These are phyloP conservation scores for Backusella psychrophila DNA, from an alignment of 192 early-diverging fungal genomes.

Conservation along the genomic window DNA sequence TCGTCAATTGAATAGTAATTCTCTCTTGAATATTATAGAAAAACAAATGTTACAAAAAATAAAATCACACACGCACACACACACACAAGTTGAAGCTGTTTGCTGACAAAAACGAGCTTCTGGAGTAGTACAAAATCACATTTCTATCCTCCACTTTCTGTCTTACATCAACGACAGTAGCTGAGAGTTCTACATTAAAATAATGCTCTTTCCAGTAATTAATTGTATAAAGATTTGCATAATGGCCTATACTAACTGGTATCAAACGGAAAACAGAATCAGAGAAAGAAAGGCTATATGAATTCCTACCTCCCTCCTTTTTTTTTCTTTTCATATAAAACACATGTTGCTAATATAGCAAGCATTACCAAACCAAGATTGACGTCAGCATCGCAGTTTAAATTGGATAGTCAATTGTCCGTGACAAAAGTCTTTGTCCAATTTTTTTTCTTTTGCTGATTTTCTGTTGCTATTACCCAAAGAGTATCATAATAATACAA, in stretches of 20 bases:
- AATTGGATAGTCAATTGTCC: background rate
- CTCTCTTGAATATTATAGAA: background rate
- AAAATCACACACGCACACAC: too few species aligned
- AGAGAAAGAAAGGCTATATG: background rate
- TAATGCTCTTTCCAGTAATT: too few species aligned
- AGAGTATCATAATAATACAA: background rate
- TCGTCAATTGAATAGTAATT: background rate
- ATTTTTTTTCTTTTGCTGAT: background rate
- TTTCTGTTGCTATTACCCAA: background rate
- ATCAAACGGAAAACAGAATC: background rate
- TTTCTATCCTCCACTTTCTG: too few species aligned
- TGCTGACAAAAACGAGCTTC: too few species aligned
- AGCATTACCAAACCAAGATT: too few species aligned
- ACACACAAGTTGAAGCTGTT: too few species aligned
- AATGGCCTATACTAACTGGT: background rate
- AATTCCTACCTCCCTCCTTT: too few species aligned
- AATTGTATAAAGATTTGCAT: background rate
- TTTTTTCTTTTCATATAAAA: too few species aligned
- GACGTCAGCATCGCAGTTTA: background rate
- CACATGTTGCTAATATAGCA: too few species aligned
- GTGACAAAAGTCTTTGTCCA: background rate
- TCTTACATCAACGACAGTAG: too few species aligned
- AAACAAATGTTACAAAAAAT: background rate
- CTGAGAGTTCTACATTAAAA: too few species aligned
- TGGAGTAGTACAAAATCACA: too few species aligned